These are phyloP conservation scores for Rosa rugosa DNA, from an alignment of 306 rosid genomes.

Conservation along the genomic window DNA sequence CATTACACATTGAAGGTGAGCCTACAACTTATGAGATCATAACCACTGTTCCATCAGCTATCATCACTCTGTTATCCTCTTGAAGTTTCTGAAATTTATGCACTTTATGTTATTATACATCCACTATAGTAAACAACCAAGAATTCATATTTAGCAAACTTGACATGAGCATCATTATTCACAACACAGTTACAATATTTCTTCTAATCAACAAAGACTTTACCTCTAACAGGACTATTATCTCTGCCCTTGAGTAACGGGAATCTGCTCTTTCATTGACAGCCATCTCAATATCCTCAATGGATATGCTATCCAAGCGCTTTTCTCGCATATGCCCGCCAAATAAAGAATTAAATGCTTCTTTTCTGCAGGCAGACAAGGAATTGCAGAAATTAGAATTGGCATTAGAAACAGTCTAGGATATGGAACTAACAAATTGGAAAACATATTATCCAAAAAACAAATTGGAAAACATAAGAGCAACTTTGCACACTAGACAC, in stretches of 20 bases:
- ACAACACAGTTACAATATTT: background rate
- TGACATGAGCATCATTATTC: background rate
- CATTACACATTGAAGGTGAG: conserved; percentile 6
- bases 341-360: conserved; percentile 70
- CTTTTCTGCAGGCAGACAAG: conserved; percentile 48
- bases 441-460: conserved; percentile 22
- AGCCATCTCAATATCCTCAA: conserved; percentile 60
- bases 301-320: conserved; percentile 62
- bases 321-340: conserved; percentile 83
- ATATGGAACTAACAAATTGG: background rate
- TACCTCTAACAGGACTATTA: conserved; percentile 72
- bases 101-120: background rate
- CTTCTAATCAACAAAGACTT: conserved; percentile 1
- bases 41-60: conserved; percentile 69
- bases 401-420: conserved; percentile 12
- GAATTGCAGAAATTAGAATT: background rate
- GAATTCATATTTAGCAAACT: background rate
- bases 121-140: background rate
- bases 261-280: conserved; percentile 54
- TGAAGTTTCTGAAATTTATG: conserved; percentile 68
- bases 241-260: conserved; percentile 55
- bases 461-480: conserved; percentile 18
- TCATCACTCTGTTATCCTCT: conserved; percentile 83
- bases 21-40: conserved; percentile 51
- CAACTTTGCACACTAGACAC: conserved; percentile 9